Evolutionary conservation across 495 filamentous ascomycete species (phyloP), one percentile per base, ranked within the genome.

Genomic region (Darksidea phi): DNA sequence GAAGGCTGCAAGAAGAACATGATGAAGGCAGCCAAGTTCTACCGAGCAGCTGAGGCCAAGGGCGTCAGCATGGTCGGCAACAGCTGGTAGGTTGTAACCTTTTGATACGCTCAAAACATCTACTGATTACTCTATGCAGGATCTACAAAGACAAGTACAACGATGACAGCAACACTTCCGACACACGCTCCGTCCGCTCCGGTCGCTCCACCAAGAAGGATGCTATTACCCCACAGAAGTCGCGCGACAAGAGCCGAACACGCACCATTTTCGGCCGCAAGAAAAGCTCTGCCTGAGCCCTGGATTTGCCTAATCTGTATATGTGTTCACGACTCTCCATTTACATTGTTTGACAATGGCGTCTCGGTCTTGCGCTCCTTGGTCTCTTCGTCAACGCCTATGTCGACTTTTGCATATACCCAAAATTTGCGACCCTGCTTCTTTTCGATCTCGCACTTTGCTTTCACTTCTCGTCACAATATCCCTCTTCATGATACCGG

Each of bases 31-130:
- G 94, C 94, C 21, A 86, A 84, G 55, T 91, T 89, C 66, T 98
- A 98, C 69, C 85, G 94, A 1, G 79, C 86, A 78, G 94, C 94
- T 0, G 94, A 96, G 72, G 84, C 84, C 24, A 93, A 92, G 77
- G 94, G 94, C 13, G 90, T 96, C 79, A 95, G 84, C 70, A 97
- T 98, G 91, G 88, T 95, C 46, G 94, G 94, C 38, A 97, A 97
- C 73, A 94, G 88, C 78, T 98, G 94, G 94, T 96, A 80, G 53
- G 89, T 61, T 54, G 28, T 51, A 12, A 48, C 3, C 3, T 41
- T 51, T 4, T 7, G 49, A 1, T 54, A 48, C 8, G 24, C n/a
- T n/a, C n/a, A 13, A 42, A 42, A 37, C 41, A 37, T 32, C 8
- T 37, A 28, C n/a, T 54, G 36, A 50, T 15, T 28, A 34, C 8